A percentile compares a stretch with the other conserved stretches of the same genome.
These are phyloP conservation scores for Fusarium nelsonii DNA, from an alignment of 2,329 filamentous ascomycete genomes.

Conservation along the genomic window DNA sequence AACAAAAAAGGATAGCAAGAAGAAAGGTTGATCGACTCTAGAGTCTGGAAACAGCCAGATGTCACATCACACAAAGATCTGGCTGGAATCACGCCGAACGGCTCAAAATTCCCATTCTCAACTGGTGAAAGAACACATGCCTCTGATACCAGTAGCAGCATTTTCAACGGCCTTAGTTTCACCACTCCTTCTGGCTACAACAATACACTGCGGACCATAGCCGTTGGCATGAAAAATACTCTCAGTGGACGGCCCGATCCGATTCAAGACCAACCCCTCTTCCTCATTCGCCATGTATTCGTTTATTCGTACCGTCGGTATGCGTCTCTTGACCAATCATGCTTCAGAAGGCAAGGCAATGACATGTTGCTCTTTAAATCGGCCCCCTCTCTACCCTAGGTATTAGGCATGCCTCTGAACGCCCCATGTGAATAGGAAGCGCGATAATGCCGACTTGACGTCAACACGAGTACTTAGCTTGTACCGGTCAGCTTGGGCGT, in stretches of 20 bases:
- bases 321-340: constrained; percentile 22
- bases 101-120: constrained; percentile 28
- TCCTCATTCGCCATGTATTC: constrained; percentile 41
- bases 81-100: constrained; percentile 50
- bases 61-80: constrained; percentile 62
- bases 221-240: constrained; percentile 33
- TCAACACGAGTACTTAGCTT: constrained; percentile 29
- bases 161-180: constrained; percentile 43
- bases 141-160: constrained; percentile 32
- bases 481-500: constrained; percentile 28
- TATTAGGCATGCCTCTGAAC: constrained; percentile 17
- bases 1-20: constrained; percentile 21
- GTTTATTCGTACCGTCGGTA: constrained; percentile 38
- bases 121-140: constrained; percentile 29
- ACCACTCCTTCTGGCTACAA: constrained; percentile 42
- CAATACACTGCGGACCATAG: constrained; percentile 35
- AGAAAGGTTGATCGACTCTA: constrained; percentile 38
- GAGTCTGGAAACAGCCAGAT: constrained; percentile 61
- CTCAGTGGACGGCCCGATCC: constrained; percentile 49
- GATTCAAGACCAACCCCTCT: constrained; percentile 34
- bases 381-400: constrained; percentile 3
- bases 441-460: constrained; percentile 18
- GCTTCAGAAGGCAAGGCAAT: constrained; percentile 28
- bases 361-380: constrained; percentile 25
- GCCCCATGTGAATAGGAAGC: constrained; percentile 22